These are phyloP conservation scores for Heliosperma pusillum DNA, from an alignment of 148 eudicot genomes.

Conservation along the genomic window DNA sequence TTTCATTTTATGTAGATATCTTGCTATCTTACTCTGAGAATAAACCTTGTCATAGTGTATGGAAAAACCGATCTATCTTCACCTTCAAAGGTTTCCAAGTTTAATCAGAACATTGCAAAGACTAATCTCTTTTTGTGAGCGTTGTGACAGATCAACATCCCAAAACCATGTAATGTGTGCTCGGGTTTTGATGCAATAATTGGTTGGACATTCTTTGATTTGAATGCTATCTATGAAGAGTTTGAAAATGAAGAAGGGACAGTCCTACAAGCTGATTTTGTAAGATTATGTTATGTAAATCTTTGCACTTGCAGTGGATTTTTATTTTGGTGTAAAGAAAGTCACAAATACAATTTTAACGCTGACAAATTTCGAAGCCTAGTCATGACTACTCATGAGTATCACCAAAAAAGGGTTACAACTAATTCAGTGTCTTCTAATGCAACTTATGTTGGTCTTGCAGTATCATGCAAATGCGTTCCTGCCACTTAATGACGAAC, in stretches of 20 bases:
- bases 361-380: not conserved
- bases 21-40: not conserved
- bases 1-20: not conserved
- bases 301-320: not conserved
- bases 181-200: constrained; percentile 47
- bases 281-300: constrained; percentile 25
- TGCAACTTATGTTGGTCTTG: constrained; percentile 9
- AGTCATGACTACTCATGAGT: not conserved
- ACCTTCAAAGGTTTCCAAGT: not conserved
- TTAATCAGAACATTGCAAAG: not conserved
- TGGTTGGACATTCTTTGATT: constrained; percentile 69
- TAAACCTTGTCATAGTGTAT: not conserved
- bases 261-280: constrained; percentile 61
- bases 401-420: not conserved
- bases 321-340: not conserved
- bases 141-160: constrained; percentile 47
- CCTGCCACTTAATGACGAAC: constrained; percentile 64
- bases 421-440: not conserved
- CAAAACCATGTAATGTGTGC: constrained; percentile 57
- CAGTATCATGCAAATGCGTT: constrained; percentile 66
- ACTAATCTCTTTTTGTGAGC: constrained; percentile 1
- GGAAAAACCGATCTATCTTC: not conserved
- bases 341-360: not conserved
- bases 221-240: constrained; percentile 55
- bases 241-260: constrained; percentile 46